Conservation (phyloP, 805 yeast genomes). For the Wickerhamomyces pijperi region DNA sequence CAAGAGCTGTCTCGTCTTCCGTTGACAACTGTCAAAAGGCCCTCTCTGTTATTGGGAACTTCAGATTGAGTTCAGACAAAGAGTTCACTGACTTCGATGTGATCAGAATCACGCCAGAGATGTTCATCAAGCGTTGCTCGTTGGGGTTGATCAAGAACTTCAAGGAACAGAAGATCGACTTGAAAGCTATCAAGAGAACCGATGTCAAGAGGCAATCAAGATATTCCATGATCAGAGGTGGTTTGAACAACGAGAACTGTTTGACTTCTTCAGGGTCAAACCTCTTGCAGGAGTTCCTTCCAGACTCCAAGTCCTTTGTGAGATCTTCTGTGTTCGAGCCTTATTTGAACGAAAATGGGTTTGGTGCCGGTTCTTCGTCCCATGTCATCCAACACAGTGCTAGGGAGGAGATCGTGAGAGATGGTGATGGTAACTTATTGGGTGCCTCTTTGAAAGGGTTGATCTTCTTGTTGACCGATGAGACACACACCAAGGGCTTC, state of each 20-base stretch:
- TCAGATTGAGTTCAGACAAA: constrained; percentile 45
- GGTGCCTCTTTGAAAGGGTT: constrained; percentile 69
- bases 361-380: constrained; percentile 6
- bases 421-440: constrained; percentile 37
- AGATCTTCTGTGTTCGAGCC: constrained; percentile 27
- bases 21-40: constrained; percentile 39
- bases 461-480: constrained; percentile 57
- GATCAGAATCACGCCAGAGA: constrained; percentile 46
- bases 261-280: constrained; percentile 21
- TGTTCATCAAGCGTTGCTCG: constrained; percentile 52
- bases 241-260: constrained; percentile 10
- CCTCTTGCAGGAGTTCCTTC: constrained; percentile 22
- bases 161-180: constrained; percentile 18
- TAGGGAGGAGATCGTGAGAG: constrained; percentile 38
- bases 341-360: constrained; percentile 19
- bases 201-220: constrained; percentile 20
- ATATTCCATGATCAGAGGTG: constrained; percentile 25
- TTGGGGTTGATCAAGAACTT: constrained; percentile 40
- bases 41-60: constrained; percentile 53
- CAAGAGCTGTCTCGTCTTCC: constrained; percentile 39
- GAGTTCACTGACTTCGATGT: constrained; percentile 54
- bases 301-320: constrained; percentile 24
- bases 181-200: constrained; percentile 12
- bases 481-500: constrained; percentile 34
- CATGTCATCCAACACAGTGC: constrained; percentile 4